phyloP scores from a whole-genome alignment of 495 filamentous ascomycete species.

The Podospora australis region DNA sequence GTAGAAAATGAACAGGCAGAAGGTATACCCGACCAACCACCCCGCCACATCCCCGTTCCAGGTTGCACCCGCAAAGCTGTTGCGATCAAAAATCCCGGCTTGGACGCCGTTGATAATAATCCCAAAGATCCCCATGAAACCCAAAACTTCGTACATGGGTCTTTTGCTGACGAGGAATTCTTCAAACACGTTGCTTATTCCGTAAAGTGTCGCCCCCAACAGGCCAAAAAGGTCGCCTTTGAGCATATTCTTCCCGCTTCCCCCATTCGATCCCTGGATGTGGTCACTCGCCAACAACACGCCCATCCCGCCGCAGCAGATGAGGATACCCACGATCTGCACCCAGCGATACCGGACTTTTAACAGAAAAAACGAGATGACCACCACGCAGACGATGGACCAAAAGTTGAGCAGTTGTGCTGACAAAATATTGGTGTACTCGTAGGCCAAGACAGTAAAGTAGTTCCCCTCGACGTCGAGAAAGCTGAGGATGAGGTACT shows the following conservation, averaged over 20 bases:
- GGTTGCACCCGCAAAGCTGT: conserved; percentile 56
- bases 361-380: conserved; percentile 75
- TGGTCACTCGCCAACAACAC: conserved; percentile 83
- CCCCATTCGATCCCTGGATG: conserved; percentile 61
- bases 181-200: conserved; percentile 80
- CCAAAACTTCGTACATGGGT: conserved; percentile 89
- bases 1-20: conserved; percentile 80
- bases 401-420: conserved; percentile 98
- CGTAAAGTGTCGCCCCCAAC: conserved; percentile 84
- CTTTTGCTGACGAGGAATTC: conserved; percentile 85
- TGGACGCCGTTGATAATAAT: conserved; percentile 88
- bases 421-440: conserved; percentile 83
- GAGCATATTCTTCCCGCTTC: conserved; percentile 59
- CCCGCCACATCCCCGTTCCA: conserved; percentile 67
- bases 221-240: conserved; percentile 93
- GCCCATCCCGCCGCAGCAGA: conserved; percentile 91
- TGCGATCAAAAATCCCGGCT: conserved; percentile 82
- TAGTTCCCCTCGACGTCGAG: conserved; percentile 96
- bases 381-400: conserved; percentile 90
- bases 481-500: conserved; percentile 88
- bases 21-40: conserved; percentile 81
- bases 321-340: conserved; percentile 77
- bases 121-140: conserved; percentile 83
- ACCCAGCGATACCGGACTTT: conserved; percentile 79
- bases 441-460: conserved; percentile 90